Evolutionary conservation across 305 asterid species (phyloP).

Genomic region (Rubia tinctorum): DNA sequence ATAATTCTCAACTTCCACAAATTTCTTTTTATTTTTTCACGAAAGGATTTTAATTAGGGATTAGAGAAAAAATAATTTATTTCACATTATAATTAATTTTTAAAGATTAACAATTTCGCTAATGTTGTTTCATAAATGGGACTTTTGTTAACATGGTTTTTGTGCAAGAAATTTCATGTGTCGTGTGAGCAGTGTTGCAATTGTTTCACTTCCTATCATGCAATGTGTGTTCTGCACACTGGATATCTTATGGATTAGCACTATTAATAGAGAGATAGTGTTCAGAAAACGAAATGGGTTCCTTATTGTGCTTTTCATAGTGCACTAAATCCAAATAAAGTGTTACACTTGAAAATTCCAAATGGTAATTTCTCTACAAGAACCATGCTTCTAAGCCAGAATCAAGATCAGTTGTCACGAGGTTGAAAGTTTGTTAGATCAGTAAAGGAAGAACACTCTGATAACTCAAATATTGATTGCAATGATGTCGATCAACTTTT

Average conservation of each 20-base stretch:
- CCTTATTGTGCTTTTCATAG: constrained; percentile 82
- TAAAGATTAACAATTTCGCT: not conserved
- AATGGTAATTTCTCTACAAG: too few relatives aligned
- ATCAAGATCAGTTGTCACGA: too few relatives aligned
- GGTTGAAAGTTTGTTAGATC: too few relatives aligned
- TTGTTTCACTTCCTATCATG: constrained; percentile 80
- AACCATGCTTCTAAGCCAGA: too few relatives aligned
- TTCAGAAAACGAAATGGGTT: constrained; percentile 65
- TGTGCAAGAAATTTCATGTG: constrained; percentile 90
- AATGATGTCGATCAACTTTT: too few relatives aligned
- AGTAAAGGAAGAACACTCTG: too few relatives aligned
- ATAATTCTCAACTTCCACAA: too few relatives aligned
- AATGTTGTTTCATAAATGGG: not conserved
- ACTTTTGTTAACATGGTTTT: constrained; percentile 58
- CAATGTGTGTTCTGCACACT: constrained; percentile 55
- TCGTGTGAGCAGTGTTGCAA: constrained; percentile 92
- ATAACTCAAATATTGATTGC: too few relatives aligned
- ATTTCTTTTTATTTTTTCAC: too few relatives aligned
- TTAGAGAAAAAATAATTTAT: not conserved
- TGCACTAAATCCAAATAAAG: too few relatives aligned
- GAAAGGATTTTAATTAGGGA: too few relatives aligned
- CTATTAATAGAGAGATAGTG: constrained; percentile 75
- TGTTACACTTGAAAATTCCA: too few relatives aligned
- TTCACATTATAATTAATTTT: not conserved
- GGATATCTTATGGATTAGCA: constrained; percentile 93